These are phyloP conservation scores for Marasmius fiardii DNA, from an alignment of 1,284 basidiomycete species.

Conservation along the genomic window DNA sequence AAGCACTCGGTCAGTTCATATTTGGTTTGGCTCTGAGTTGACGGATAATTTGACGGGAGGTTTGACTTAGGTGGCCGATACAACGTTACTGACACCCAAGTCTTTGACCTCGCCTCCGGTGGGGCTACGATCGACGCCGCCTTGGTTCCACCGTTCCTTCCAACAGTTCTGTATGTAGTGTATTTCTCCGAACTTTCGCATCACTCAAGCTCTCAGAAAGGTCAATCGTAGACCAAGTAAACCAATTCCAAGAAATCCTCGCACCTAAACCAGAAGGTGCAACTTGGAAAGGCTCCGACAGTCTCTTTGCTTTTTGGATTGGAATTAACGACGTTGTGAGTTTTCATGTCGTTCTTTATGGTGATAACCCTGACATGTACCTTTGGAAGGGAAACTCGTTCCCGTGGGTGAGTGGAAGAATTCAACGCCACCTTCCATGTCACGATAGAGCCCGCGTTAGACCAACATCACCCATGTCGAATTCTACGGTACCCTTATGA, in stretches of 20 bases:
- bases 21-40: slow-evolving; percentile 2
- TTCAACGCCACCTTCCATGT: neutral
- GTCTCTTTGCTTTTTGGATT: slow-evolving; percentile 63
- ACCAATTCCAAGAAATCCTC: slow-evolving; percentile 50
- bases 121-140: slow-evolving; percentile 63
- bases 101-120: slow-evolving; percentile 57
- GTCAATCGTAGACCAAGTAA: slow-evolving; percentile 61
- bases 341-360: slow-evolving; percentile 2
- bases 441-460: slow-evolving; percentile 26
- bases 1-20: slow-evolving; percentile 44
- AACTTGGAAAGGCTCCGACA: slow-evolving; percentile 50
- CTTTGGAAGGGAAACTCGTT: slow-evolving; percentile 46
- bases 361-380: neutral
- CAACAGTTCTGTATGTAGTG: slow-evolving; percentile 46
- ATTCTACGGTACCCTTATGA: slow-evolving; percentile 52
- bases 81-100: slow-evolving; percentile 54
- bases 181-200: neutral
- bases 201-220: slow-evolving; percentile 25
- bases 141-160: slow-evolving; percentile 51
- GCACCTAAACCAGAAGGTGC: slow-evolving; percentile 49
- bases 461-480: slow-evolving; percentile 50
- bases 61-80: slow-evolving; percentile 39
- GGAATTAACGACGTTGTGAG: slow-evolving; percentile 63
- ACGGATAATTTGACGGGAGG: slow-evolving; percentile 19
- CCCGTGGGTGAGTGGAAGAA: slow-evolving; percentile 38